A percentile compares a stretch with the other conserved stretches of the same genome.
Conservation (phyloP, 352 stramenopile species). For the Phytophthora europaea region DNA sequence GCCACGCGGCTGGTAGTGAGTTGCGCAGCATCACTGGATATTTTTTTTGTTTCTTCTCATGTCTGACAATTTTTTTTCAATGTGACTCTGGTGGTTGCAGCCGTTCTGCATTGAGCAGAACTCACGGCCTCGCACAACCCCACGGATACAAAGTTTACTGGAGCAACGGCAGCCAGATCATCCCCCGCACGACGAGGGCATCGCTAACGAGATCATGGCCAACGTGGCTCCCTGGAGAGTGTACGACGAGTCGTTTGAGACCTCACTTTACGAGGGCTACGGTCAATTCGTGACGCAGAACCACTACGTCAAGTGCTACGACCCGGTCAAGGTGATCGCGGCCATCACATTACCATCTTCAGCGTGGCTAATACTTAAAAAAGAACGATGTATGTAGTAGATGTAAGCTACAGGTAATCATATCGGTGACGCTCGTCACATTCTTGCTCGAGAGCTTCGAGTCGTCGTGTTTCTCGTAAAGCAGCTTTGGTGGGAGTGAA, state of each 20-base stretch:
- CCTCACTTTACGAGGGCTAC: too few relatives aligned
- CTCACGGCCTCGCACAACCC: constrained; percentile 99
- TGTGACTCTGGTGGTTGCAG: constrained; percentile 2
- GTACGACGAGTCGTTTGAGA: constrained; percentile 68
- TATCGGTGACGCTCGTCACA: too few relatives aligned
- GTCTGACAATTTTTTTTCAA: background rate
- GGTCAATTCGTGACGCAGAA: constrained; percentile 98
- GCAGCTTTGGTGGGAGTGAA: too few relatives aligned
- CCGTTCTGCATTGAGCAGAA: constrained; percentile 88
- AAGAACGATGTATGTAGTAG: too few relatives aligned
- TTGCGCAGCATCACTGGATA: constrained; percentile 2
- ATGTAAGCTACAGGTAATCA: too few relatives aligned
- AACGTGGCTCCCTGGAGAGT: constrained; percentile 92
- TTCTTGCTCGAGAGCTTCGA: too few relatives aligned
- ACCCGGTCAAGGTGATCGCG: constrained; percentile 79
- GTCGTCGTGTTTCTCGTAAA: too few relatives aligned
- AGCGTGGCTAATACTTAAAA: too few relatives aligned
- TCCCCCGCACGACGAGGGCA: constrained; percentile 96
- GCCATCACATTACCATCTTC: too few relatives aligned
- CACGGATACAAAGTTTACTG: constrained; percentile 99
- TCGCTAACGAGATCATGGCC: constrained; percentile 90
- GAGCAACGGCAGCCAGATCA: constrained; percentile 97
- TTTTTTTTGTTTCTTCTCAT: background rate
- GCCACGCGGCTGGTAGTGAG: constrained; percentile 95
- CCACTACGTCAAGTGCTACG: constrained; percentile 97